Percentiles rank a stretch among this genome's conserved stretches.
phyloP scores from a whole-genome alignment of 2,329 filamentous ascomycete genomes.

The Penicillium fuscoglaucum region DNA sequence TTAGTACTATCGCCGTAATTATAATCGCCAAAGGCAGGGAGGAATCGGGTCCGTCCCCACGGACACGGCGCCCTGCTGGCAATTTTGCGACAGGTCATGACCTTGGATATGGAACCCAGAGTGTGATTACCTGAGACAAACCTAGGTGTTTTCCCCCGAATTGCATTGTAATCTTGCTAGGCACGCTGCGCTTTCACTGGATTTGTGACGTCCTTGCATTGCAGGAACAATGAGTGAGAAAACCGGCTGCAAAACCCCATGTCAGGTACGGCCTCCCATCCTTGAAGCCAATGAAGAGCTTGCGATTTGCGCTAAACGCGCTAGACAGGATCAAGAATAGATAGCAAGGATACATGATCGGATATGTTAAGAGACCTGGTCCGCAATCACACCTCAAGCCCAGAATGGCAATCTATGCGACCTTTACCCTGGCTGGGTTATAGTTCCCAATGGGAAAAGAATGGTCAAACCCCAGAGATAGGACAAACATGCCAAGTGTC shows the following conservation, averaged over 20 bases:
- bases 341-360: not conserved
- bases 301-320: not conserved
- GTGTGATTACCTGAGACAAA: no score
- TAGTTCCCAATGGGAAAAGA: not conserved
- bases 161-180: no score
- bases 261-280: not conserved
- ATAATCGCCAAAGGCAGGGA: no score
- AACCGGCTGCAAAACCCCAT: not conserved
- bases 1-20: no score
- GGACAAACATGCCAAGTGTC: not conserved
- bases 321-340: slow-evolving; percentile 1
- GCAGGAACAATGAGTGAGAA: no score
- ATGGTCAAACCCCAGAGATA: not conserved
- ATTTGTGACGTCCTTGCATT: no score
- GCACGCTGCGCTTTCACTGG: no score
- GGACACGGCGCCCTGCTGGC: no score
- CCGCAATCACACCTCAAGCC: not conserved
- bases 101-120: no score
- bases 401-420: not conserved
- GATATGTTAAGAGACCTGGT: slow-evolving; percentile 1
- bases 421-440: not conserved
- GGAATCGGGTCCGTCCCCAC: no score
- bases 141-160: no score
- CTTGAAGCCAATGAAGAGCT: not conserved
- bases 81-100: no score